These are phyloP conservation scores for Boletus pseudo-olivaceus DNA, from an alignment of 768 basidiomycete species.

Conservation along the genomic window DNA sequence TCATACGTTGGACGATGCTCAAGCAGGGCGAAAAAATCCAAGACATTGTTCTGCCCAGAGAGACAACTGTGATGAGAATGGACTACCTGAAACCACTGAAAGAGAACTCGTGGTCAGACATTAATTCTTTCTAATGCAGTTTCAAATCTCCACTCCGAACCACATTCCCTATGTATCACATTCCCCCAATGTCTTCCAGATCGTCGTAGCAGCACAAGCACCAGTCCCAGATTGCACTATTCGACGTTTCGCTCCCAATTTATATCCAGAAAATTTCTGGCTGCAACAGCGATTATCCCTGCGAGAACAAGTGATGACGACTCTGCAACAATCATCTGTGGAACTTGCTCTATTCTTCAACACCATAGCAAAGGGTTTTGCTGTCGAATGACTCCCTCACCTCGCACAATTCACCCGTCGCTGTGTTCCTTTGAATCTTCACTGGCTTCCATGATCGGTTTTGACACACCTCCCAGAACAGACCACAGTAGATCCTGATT, in stretches of 20 bases:
- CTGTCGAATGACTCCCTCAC: too few species aligned
- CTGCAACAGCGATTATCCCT: background rate
- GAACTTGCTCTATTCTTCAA: too few species aligned
- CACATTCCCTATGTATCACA: background rate
- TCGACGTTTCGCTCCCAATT: background rate
- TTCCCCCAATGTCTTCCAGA: conserved; percentile 1
- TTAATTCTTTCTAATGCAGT: conserved; percentile 8
- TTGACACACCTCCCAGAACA: background rate
- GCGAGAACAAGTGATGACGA: background rate
- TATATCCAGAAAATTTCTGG: background rate
- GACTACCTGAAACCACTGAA: conserved; percentile 23
- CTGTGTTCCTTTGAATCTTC: too few species aligned
- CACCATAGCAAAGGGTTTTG: background rate
- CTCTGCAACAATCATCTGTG: too few species aligned
- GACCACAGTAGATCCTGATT: background rate
- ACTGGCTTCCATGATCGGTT: too few species aligned
- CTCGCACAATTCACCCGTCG: too few species aligned
- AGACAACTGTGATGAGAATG: conserved; percentile 37
- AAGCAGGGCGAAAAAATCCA: conserved; percentile 74
- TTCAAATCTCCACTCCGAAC: background rate
- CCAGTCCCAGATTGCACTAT: background rate
- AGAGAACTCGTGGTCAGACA: conserved; percentile 28
- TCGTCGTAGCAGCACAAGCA: background rate
- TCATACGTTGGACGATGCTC: conserved; percentile 77
- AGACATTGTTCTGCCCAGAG: conserved; percentile 56